Percentiles rank a stretch among this genome's conserved stretches.
These are phyloP conservation scores for Tricharina praecox DNA, from an alignment of 495 filamentous ascomycete species.

Conservation along the genomic window DNA sequence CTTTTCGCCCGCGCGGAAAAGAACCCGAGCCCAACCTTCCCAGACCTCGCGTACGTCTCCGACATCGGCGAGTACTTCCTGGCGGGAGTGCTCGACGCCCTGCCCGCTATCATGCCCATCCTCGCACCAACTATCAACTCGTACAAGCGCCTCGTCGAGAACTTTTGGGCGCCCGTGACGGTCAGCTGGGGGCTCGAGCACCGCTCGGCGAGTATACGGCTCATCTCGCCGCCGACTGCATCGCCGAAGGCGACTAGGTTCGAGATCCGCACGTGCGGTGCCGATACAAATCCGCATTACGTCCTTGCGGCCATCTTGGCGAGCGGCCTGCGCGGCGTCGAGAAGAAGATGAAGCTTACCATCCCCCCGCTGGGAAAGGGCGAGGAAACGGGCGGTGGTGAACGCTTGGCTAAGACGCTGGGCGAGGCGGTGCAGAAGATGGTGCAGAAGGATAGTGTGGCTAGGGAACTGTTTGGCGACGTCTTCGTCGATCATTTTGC, in stretches of 20 bases:
- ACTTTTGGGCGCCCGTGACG: conserved; percentile 96
- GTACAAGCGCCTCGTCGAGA: conserved; percentile 94
- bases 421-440: conserved; percentile 69
- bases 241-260: conserved; percentile 74
- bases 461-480: conserved; percentile 80
- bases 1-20: conserved; percentile 55
- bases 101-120: conserved; percentile 90
- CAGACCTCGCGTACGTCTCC: conserved; percentile 62
- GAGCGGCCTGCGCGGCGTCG: conserved; percentile 73
- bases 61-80: conserved; percentile 87
- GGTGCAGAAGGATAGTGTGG: conserved; percentile 56
- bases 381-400: conserved; percentile 58
- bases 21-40: conserved; percentile 51
- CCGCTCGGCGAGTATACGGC: conserved; percentile 71
- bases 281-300: conserved; percentile 75
- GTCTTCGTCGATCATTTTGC: conserved; percentile 92
- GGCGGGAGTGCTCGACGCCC: conserved; percentile 69
- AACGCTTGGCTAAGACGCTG: conserved; percentile 60
- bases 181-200: conserved; percentile 96
- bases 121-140: conserved; percentile 89
- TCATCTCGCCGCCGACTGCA: conserved; percentile 74
- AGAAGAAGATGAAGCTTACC: conserved; percentile 70
- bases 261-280: conserved; percentile 79
- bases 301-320: conserved; percentile 77
- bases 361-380: conserved; percentile 72